These are phyloP conservation scores for Peronospora destructor DNA, from an alignment of 352 stramenopile species.

Conservation along the genomic window DNA sequence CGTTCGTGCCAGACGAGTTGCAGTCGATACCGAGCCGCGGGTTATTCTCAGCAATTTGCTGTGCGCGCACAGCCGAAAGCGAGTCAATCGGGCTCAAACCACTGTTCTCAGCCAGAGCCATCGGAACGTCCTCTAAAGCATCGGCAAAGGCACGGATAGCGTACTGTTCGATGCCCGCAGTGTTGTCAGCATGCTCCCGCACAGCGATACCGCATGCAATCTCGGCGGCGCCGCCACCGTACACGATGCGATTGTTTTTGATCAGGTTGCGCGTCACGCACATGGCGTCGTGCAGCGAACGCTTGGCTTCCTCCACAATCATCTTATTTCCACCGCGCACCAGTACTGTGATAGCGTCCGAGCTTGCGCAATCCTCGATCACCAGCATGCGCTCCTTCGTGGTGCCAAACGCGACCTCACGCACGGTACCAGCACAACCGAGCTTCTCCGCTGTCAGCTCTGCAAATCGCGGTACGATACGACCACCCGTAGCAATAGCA, in stretches of 20 bases:
- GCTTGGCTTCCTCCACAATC: conserved; percentile 98
- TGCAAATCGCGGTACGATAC: conserved; percentile 97
- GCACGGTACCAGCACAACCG: conserved; percentile 89
- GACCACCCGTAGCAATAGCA: conserved; percentile 97
- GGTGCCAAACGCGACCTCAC: conserved; percentile 96
- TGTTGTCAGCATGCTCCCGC: conserved; percentile 78
- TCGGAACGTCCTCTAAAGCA: conserved; percentile 98
- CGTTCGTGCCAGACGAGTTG: conserved; percentile 88
- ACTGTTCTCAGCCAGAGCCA: conserved; percentile 98
- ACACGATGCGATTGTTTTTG: conserved; percentile 99
- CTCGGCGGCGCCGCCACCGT: conserved; percentile 96
- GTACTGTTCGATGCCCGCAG: conserved; percentile 91
- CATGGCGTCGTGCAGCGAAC: conserved; percentile 99
- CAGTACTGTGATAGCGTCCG: conserved; percentile 97
- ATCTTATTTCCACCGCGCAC: conserved; percentile 99
- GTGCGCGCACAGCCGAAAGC: conserved; percentile 94
- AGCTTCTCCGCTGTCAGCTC: conserved; percentile 97
- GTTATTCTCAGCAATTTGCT: conserved; percentile 92
- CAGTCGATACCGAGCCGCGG: conserved; percentile 95
- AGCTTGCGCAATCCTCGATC: conserved; percentile 97
- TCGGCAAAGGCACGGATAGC: conserved; percentile 98
- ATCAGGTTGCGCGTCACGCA: conserved; percentile 99
- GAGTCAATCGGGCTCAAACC: conserved; percentile 96
- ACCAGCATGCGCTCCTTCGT: conserved; percentile 97
- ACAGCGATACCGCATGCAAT: conserved; percentile 97